phyloP scores from a whole-genome alignment of 495 filamentous ascomycete species.

The Corynascus novoguineensis region DNA sequence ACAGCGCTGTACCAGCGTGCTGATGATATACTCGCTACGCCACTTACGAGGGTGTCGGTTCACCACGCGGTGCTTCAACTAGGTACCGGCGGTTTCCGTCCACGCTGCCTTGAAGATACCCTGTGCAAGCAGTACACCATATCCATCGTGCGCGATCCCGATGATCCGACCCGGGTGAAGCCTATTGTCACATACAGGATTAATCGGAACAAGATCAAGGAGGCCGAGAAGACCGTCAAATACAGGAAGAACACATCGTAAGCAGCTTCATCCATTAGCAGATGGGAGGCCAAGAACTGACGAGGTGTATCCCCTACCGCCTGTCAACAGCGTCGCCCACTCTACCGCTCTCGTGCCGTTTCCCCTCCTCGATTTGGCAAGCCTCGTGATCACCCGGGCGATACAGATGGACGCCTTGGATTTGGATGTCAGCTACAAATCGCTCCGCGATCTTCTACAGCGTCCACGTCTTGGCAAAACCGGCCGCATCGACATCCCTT shows the following conservation, averaged over 20 bases:
- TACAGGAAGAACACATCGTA: constrained; percentile 2
- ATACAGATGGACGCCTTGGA: constrained; percentile 13
- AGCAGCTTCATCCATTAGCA: background rate
- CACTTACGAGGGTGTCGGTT: background rate
- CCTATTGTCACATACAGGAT: constrained; percentile 2
- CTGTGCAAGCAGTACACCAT: background rate
- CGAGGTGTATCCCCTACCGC: constrained; percentile 8
- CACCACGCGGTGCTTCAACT: background rate
- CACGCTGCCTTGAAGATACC: constrained; percentile 1
- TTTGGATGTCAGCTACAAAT: constrained; percentile 11
- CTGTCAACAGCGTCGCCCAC: constrained; percentile 10
- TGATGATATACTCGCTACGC: constrained; percentile 2
- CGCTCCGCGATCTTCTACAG: constrained; percentile 10
- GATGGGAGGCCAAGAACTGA: constrained; percentile 10
- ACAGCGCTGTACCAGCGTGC: background rate
- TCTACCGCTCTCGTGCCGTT: constrained; percentile 13
- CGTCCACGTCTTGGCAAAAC: constrained; percentile 7
- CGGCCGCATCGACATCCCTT: constrained; percentile 9
- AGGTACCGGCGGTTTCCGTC: constrained; percentile 1
- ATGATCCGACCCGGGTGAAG: background rate
- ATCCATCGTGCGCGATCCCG: background rate
- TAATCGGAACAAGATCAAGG: background rate
- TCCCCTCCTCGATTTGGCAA: constrained; percentile 11
- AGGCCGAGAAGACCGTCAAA: background rate
- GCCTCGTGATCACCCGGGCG: constrained; percentile 9